These are phyloP conservation scores for Alectoria sarmentosa DNA, from an alignment of 495 filamentous ascomycete genomes.

Conservation along the genomic window DNA sequence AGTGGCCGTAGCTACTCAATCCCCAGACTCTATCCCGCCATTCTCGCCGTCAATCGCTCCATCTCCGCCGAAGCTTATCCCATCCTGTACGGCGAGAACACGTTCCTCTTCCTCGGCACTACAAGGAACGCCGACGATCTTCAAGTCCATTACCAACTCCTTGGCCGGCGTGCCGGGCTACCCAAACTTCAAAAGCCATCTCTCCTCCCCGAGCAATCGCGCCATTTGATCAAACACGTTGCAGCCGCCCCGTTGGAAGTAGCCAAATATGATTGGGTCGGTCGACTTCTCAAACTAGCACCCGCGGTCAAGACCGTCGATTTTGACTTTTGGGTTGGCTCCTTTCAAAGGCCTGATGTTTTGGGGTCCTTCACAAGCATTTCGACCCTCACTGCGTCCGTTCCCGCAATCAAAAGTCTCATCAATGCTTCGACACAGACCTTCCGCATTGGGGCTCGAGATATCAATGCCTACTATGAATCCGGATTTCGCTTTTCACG, in stretches of 20 bases:
- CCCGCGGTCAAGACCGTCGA: background rate
- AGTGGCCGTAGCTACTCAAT: background rate
- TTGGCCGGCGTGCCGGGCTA: background rate
- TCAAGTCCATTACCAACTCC: background rate
- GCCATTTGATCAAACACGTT: background rate
- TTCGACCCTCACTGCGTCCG: background rate
- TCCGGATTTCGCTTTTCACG: background rate
- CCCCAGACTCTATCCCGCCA: background rate
- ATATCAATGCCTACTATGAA: background rate
- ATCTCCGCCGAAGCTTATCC: slow-evolving; percentile 2
- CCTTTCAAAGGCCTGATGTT: background rate
- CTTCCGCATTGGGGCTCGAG: background rate
- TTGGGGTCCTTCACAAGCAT: background rate
- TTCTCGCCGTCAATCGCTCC: background rate
- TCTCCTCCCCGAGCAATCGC: background rate
- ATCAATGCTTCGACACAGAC: background rate
- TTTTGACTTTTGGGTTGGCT: background rate
- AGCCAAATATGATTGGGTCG: background rate
- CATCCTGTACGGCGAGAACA: background rate
- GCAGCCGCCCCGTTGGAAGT: background rate
- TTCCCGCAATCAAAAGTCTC: background rate
- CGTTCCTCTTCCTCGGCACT: background rate
- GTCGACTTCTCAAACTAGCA: background rate
- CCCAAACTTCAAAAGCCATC: background rate
- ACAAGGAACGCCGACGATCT: background rate